Evolutionary conservation across 768 basidiomycete genomes (phyloP), one percentile per base, ranked within the genome.

Genomic region (Pleurotus salmoneostramineus): DNA sequence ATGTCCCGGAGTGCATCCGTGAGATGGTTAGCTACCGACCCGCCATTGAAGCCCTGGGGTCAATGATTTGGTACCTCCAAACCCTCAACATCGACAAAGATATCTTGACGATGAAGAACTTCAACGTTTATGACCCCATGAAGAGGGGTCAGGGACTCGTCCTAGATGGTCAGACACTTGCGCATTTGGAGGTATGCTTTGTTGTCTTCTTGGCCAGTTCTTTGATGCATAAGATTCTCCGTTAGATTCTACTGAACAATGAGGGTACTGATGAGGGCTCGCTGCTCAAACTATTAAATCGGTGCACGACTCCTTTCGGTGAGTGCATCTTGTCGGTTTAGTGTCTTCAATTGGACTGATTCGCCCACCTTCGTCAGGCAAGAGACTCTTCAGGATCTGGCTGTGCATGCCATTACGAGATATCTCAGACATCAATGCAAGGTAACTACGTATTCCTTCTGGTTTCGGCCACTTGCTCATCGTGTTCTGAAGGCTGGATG

Each of bases 91-190:
- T 98, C 61, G 96, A 95, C 74, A 91, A 93, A 67, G 95, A 98
- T 62, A 85, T 99, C 56, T 71, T 99, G 65, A 91, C 87, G 56
- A 95, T 97, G 89, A 90, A 86, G 74, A 98, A 98, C 68, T 99
- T 99, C 80, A 95, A 98, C 64, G 79, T 97, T 40, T 97, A 96
- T 66, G 94, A 98, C 70, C 97, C 97, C 0, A 93, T 98, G 84
- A 88, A 89, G 68, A 81, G 82, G 60, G 95, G 94, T n/a, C 80
- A 87, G 66, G 91, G 87, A 31, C 73, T 98, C 56, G 81, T 91
- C 0, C 78, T 99, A 44, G 95, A 99, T 70, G 97, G 97, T 2
- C 95, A 98, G 69, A 95, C 94, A 0, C 77, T 99, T 55, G 90
- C 93, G 12, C 97, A 99, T 69, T 80, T 99, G 60, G 97, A 99